Conservation (phyloP, 371 early-diverging fungal species). For the Cokeromyces recurvatus region DNA sequence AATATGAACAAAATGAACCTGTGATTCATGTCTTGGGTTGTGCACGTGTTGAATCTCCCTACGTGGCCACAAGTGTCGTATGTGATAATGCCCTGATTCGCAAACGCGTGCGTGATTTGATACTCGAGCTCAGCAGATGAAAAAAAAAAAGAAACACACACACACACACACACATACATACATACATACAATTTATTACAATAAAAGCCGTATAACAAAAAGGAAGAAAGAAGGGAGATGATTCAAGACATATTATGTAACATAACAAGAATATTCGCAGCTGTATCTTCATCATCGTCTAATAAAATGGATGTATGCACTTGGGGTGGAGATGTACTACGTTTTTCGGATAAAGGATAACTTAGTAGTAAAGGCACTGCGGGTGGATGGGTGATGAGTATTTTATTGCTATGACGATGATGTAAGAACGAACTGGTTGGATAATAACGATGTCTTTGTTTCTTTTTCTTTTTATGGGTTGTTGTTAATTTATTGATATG, state of each 20-base stretch:
- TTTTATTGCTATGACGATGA: not conserved
- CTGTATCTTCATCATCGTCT: constrained; percentile 26
- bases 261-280: constrained; percentile 40
- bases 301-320: not conserved
- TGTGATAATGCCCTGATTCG: constrained; percentile 48
- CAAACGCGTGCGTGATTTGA: constrained; percentile 50
- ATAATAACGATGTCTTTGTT: constrained; percentile 25
- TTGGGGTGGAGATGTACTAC: constrained; percentile 27
- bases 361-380: not conserved
- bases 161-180: not conserved
- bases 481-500: no score
- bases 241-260: constrained; percentile 19
- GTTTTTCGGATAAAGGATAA: constrained; percentile 33
- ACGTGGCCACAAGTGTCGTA: constrained; percentile 42
- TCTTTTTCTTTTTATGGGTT: not conserved
- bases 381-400: not conserved
- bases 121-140: constrained; percentile 20
- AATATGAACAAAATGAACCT: constrained; percentile 29
- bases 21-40: constrained; percentile 50
- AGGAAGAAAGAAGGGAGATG: not conserved
- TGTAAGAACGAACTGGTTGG: constrained; percentile 17
- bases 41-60: constrained; percentile 55
- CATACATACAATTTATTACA: no score
- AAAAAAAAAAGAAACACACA: not conserved
- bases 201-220: no score